phyloP scores from a whole-genome alignment of 495 filamentous ascomycete genomes.

The Cenococcum geophilum region DNA sequence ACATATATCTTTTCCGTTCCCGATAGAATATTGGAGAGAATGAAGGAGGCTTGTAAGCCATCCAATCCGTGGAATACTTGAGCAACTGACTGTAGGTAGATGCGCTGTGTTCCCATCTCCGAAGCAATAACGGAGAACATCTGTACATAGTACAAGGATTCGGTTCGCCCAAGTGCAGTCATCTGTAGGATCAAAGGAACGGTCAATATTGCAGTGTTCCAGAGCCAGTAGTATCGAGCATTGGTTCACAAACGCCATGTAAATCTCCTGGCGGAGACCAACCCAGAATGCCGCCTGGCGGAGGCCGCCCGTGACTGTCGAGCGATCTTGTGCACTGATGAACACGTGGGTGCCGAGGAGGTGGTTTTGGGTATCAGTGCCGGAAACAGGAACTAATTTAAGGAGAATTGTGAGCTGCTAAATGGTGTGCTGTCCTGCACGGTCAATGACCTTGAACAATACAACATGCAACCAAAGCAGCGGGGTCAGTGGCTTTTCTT shows the following conservation, averaged over 20 bases:
- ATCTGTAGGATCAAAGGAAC: constrained; percentile 39
- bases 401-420: not conserved
- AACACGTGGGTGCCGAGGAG: constrained; percentile 50
- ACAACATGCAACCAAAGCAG: too few relatives aligned
- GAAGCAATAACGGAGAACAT: constrained; percentile 50
- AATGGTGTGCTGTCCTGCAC: not conserved
- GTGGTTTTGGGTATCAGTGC: constrained; percentile 42
- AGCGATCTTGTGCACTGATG: constrained; percentile 40
- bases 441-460: too few relatives aligned
- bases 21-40: constrained; percentile 26
- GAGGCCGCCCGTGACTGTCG: constrained; percentile 41
- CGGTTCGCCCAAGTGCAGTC: constrained; percentile 51
- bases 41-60: constrained; percentile 17
- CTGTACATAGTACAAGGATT: constrained; percentile 48
- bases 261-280: constrained; percentile 47
- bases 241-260: constrained; percentile 49
- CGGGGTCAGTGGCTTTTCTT: not conserved
- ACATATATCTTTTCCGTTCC: constrained; percentile 30
- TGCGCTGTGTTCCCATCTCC: constrained; percentile 28
- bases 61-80: constrained; percentile 16
- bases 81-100: constrained; percentile 16
- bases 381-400: constrained; percentile 31
- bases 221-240: constrained; percentile 38
- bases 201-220: constrained; percentile 38
- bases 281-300: constrained; percentile 52